These are phyloP conservation scores for Rugosomyces carneus DNA, from an alignment of 1,284 basidiomycete genomes.

Conservation along the genomic window DNA sequence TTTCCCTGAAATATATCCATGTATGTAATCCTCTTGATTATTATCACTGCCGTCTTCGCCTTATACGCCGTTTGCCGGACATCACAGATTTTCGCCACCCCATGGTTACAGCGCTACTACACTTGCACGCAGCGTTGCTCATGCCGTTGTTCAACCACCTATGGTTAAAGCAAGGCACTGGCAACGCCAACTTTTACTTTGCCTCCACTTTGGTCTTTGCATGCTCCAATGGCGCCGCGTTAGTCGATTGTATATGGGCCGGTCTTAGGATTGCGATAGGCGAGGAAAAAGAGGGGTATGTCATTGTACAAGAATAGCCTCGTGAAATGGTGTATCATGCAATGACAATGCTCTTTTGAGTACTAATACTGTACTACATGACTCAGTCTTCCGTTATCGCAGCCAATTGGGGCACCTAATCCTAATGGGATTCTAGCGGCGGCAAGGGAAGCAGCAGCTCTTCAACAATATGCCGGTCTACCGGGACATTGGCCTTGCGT, in stretches of 20 bases:
- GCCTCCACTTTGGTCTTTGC: conserved; percentile 93
- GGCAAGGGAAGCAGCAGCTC: conserved; percentile 34
- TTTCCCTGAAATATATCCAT: conserved; percentile 80
- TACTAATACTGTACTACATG: not conserved
- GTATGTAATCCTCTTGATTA: conserved; percentile 41
- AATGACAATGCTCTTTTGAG: not conserved
- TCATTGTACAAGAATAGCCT: conserved; percentile 52
- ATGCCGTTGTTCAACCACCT: conserved; percentile 89
- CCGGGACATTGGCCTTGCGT: conserved; percentile 50
- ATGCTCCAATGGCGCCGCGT: conserved; percentile 76
- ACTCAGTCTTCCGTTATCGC: not conserved
- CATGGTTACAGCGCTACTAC: conserved; percentile 78
- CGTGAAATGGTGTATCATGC: not conserved
- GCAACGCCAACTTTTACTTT: conserved; percentile 98
- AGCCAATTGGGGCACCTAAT: not conserved
- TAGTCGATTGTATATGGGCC: conserved; percentile 80
- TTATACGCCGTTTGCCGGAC: conserved; percentile 1
- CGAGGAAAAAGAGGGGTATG: conserved; percentile 43
- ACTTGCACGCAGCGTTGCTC: conserved; percentile 81
- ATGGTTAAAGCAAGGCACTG: conserved; percentile 89
- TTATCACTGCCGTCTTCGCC: not conserved
- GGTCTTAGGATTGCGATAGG: conserved; percentile 68
- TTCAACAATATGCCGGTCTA: conserved; percentile 50
- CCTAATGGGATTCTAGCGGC: conserved; percentile 14
- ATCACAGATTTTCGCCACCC: conserved; percentile 78